A percentile compares a stretch with the other conserved stretches of the same genome.
phyloP scores from a whole-genome alignment of 768 basidiomycete species.

The Kondoa subrosea region DNA sequence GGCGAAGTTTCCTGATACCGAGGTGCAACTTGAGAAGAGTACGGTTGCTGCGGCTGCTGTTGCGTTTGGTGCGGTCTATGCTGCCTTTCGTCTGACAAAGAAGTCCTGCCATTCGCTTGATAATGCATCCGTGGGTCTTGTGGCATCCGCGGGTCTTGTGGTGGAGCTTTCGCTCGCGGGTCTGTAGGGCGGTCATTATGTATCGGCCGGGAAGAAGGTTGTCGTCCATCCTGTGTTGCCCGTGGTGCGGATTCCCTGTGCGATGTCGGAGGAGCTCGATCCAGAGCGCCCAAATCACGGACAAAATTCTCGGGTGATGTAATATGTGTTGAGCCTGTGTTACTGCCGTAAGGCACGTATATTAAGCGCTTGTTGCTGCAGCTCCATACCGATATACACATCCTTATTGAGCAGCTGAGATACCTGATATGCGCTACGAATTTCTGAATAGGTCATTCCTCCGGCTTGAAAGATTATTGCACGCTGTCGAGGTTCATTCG shows the following conservation, averaged over 20 bases:
- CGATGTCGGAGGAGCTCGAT: slow-evolving; percentile 36
- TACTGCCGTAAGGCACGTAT: not conserved
- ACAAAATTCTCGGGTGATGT: slow-evolving; percentile 67
- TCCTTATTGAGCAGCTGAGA: slow-evolving; percentile 64
- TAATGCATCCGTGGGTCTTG: too few relatives aligned
- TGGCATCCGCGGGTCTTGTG: too few relatives aligned
- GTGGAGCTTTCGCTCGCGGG: not conserved
- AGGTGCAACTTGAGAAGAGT: too few relatives aligned
- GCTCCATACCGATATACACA: slow-evolving; percentile 67
- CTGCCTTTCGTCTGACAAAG: not conserved
- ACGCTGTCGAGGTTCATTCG: slow-evolving; percentile 45
- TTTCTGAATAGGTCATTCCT: slow-evolving; percentile 90
- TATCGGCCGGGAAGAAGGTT: not conserved
- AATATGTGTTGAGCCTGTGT: slow-evolving; percentile 63
- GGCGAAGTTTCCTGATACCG: too few relatives aligned
- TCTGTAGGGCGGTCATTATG: not conserved
- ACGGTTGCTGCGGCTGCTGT: slow-evolving; percentile 47
- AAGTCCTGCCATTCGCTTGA: too few relatives aligned
- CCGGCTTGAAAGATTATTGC: slow-evolving; percentile 81
- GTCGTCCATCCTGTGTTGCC: not conserved
- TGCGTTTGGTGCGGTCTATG: not conserved
- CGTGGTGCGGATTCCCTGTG: not conserved
- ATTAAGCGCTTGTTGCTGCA: too few relatives aligned
- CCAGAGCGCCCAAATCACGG: slow-evolving; percentile 71
- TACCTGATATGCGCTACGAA: slow-evolving; percentile 68